Evolutionary conservation across 1,139 yeast genomes (phyloP), one percentile per base, ranked within the genome.

Genomic region (Geotrichum phurueaensis): DNA sequence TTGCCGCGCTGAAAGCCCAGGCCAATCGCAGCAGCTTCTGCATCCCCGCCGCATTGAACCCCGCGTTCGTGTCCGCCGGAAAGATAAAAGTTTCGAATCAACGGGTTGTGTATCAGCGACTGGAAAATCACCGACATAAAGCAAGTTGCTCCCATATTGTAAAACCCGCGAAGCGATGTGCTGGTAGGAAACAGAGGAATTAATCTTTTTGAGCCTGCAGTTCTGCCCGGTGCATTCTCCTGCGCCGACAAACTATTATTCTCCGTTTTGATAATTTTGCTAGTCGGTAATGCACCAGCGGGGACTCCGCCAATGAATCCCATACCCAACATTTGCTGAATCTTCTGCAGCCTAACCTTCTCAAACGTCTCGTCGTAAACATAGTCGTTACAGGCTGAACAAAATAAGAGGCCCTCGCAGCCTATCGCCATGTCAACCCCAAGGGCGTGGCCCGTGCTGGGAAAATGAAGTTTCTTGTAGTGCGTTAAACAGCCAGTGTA

Each of bases 101-200:
- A 79, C 12, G 98, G 98, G 70, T 92, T 92, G 72, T 94, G 98
- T 58, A 94, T 78, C 53, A 92, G 75, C 0, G 96, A 84, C 75
- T 94, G 99, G 53, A 94, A 75, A 20, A 91, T 84, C 49, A 95
- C 89, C 65, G 96, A 88, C 89, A 94, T 92, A 75, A 89, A 94
- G 75, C 99, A 94, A 0, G 99, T 94, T 0, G 98, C 89, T 0
- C 99, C 99, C 83, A 94, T 84, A 72, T 94, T 94, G 60, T 91
- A 86, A 67, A 94, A 84, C 2, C 99, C 99, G 63, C 87, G 81
- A 29, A 94, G 76, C 0, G 97, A 98, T 18, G 85, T 81, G 2
- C 84, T 78, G 0, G 96, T 88, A 56, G 81, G 81, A 66, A 73
- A 79, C 0, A 81, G 72, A 2, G 96, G 95, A 72, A 22, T 71